Base-by-base conservation (phyloP, 2,329 filamentous ascomycete species). In the Trichoderma sp. region DNA sequence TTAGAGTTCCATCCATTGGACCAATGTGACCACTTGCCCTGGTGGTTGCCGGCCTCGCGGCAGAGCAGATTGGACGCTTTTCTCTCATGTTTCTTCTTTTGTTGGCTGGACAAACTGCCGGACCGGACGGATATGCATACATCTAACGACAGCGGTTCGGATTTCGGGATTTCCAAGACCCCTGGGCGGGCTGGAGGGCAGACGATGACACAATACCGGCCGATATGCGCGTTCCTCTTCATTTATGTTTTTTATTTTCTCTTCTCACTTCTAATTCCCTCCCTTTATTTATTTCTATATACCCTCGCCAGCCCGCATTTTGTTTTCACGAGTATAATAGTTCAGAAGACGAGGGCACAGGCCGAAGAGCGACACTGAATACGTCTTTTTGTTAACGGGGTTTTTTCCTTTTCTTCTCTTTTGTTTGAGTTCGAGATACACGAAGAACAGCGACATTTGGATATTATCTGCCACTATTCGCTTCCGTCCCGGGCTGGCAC, bases 151-250 rank as follows among this genome's bases (percentile, higher is more conserved):
- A 45, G 24, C 43, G 43, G 51, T 45, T 55, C 60, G 19, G 50
- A 28, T 56, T 43, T n/a, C 15, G 9, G 19, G n/a, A 26, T 59
- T 50, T 28, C 30, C 21, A 43, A 52, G 39, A 52, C 34, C 58
- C 43, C 58, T 47, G 39, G 57, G 24, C 34, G 45, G 59, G 48
- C 48, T 7, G 39, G 59, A 41, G 7, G 41, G 41, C 26, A 56
- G 51, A 63, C 26, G 60, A 63, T 62, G 26, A 56, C 60, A 63
- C 41, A 45, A 56, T 63, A 63, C 56, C 60, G 60, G 60, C 60
- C 60, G 51, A 26, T 28, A 56, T 56, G 17, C 50, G 45, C 39
- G 45, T 41, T 24, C 26, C 24, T 43, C 34, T 43, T 56, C 43
- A 39, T 39, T 39, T 5, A 5, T 39, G 7, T 44, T 34, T 28